These are phyloP conservation scores for Aspergillus tubingensis DNA, from an alignment of 2,329 filamentous ascomycete species.

Conservation along the genomic window DNA sequence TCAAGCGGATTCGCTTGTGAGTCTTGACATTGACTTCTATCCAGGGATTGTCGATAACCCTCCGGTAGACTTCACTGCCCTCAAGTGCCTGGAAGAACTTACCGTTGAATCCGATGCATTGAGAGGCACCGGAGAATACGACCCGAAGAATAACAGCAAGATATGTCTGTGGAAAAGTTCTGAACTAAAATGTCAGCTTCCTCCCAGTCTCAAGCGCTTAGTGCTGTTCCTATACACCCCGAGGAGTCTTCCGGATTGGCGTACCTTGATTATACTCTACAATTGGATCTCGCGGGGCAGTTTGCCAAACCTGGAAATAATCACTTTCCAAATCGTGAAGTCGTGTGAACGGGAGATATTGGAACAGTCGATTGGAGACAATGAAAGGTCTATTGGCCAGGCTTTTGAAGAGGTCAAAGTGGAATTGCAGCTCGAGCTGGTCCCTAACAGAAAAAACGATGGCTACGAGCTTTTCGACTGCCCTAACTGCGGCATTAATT, in stretches of 20 bases:
- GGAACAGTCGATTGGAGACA: neutral
- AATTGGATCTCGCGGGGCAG: neutral
- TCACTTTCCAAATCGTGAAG: neutral
- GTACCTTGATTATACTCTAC: neutral
- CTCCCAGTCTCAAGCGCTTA: neutral
- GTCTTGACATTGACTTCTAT: slow-evolving; percentile 7
- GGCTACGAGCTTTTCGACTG: slow-evolving; percentile 2
- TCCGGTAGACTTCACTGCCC: neutral
- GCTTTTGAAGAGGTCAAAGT: neutral
- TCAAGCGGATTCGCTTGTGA: slow-evolving; percentile 1
- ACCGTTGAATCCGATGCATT: slow-evolving; percentile 4
- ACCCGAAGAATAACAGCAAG: neutral
- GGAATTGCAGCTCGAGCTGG: neutral
- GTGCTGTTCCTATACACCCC: neutral
- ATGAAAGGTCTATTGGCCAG: neutral
- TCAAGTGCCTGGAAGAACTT: slow-evolving; percentile 3
- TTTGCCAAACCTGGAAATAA: neutral
- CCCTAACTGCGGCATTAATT: neutral
- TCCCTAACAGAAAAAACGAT: neutral
- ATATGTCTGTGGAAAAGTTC: neutral
- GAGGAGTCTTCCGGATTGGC: neutral
- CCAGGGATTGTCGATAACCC: neutral
- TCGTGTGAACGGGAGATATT: neutral
- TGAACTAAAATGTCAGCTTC: neutral
- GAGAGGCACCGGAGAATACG: neutral